Conservation (phyloP, 73 alveolate genomes). For the Diophrys sp. region DNA sequence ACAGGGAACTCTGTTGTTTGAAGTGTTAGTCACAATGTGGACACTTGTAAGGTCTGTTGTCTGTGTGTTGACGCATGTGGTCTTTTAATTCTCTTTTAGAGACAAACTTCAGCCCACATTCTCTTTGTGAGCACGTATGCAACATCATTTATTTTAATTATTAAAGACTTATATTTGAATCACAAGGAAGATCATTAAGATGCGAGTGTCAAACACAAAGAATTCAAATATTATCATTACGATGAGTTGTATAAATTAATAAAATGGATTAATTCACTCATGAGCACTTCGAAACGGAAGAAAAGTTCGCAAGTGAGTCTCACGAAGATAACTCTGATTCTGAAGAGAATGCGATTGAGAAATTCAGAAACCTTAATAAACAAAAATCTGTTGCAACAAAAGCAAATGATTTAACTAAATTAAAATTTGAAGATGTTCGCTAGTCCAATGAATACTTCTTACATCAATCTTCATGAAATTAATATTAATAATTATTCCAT, state of each 20-base stretch:
- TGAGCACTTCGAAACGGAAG: too few species aligned
- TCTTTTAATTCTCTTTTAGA: slow-evolving; percentile 82
- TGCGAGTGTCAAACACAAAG: too few species aligned
- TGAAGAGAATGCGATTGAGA: too few species aligned
- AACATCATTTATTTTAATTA: neutral
- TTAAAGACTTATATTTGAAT: too few species aligned
- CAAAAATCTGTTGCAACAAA: neutral
- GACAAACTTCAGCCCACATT: slow-evolving; percentile 76
- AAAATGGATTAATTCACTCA: neutral
- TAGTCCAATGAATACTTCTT: neutral
- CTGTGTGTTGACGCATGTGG: slow-evolving; percentile 85
- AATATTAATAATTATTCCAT: too few species aligned
- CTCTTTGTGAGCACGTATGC: neutral
- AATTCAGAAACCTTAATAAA: too few species aligned
- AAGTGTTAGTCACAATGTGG: slow-evolving; percentile 42
- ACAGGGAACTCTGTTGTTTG: slow-evolving; percentile 47
- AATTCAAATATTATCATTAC: too few species aligned
- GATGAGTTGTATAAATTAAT: too few species aligned
- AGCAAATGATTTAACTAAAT: neutral
- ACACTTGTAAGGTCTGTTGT: slow-evolving; percentile 87
- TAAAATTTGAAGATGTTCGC: neutral
- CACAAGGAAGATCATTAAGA: neutral
- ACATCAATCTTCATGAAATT: too few species aligned
- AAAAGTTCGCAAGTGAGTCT: too few species aligned
- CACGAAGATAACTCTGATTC: too few species aligned